These are phyloP conservation scores for Boletus reticulatus DNA, from an alignment of 768 basidiomycete genomes.

Conservation along the genomic window DNA sequence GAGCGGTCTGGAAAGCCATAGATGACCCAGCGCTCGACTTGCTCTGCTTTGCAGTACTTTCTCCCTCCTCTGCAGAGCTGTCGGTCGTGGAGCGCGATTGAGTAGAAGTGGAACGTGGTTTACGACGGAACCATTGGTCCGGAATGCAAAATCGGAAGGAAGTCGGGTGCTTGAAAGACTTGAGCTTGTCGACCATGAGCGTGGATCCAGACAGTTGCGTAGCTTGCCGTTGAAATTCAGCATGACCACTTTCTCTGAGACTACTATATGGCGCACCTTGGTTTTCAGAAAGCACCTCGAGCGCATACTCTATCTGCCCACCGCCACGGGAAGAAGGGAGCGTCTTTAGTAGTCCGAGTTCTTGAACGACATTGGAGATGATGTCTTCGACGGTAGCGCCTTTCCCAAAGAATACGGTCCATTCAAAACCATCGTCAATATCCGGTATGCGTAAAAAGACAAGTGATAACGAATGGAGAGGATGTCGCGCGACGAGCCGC, in stretches of 20 bases:
- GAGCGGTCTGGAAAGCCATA: conserved; percentile 13
- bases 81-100: conserved; percentile 52
- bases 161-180: conserved; percentile 6
- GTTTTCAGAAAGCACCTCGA: conserved; percentile 60
- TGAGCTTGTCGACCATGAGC: conserved; percentile 15
- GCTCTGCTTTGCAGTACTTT: conserved; percentile 61
- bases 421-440: conserved; percentile 68
- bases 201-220: conserved; percentile 9
- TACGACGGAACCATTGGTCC: conserved; percentile 78
- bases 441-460: conserved; percentile 70
- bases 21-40: conserved; percentile 31
- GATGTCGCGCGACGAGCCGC: conserved; percentile 71
- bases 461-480: conserved; percentile 50
- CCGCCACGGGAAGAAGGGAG: conserved; percentile 69
- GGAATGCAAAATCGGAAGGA: conserved; percentile 67
- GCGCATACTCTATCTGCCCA: conserved; percentile 59
- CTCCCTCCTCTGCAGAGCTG: conserved; percentile 40
- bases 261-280: conserved; percentile 41
- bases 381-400: conserved; percentile 54
- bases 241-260: not conserved
- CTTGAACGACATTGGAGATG: conserved; percentile 49
- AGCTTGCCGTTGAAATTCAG: conserved; percentile 9
- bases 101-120: conserved; percentile 48
- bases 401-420: conserved; percentile 64
- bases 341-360: conserved; percentile 67